Evolutionary conservation across 306 rosid genomes (phyloP).

Genomic region (Cucumis cinereus): DNA sequence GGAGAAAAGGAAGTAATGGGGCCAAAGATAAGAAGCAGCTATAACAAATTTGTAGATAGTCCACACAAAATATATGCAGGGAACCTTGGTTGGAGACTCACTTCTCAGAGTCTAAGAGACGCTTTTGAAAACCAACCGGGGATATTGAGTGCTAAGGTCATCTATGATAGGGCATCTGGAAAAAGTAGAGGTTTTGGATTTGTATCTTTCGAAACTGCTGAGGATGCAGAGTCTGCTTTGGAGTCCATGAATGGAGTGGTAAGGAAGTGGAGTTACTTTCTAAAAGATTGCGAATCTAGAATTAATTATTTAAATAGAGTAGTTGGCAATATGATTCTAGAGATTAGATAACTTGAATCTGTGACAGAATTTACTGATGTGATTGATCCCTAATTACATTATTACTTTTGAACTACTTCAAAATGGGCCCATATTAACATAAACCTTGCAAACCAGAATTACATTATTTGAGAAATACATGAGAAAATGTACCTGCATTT

Average conservation of each 20-base stretch:
- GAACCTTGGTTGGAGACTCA: constrained; percentile 77
- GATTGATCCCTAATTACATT: background rate
- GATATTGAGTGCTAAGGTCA: constrained; percentile 67
- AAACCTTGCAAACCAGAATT: background rate
- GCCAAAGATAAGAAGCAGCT: constrained; percentile 30
- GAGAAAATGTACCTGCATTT: background rate
- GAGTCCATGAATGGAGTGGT: constrained; percentile 75
- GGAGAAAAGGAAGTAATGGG: constrained; percentile 81
- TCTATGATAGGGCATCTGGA: constrained; percentile 64
- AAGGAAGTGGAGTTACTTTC: constrained; percentile 20
- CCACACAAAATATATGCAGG: constrained; percentile 89
- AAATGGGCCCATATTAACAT: background rate
- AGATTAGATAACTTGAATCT: background rate
- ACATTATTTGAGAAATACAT: background rate
- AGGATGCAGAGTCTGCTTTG: constrained; percentile 47
- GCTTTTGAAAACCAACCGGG: constrained; percentile 76
- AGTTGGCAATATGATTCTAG: background rate
- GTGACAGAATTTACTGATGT: background rate
- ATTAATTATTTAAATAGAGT: background rate
- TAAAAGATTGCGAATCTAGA: background rate
- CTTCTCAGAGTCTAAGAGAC: constrained; percentile 60
- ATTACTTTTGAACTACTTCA: background rate
- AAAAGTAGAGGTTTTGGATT: constrained; percentile 85
- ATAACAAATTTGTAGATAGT: constrained; percentile 59
- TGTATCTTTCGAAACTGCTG: constrained; percentile 61